Conservation (phyloP, 1,139 yeast genomes). For the Kazachstania sp. region DNA sequence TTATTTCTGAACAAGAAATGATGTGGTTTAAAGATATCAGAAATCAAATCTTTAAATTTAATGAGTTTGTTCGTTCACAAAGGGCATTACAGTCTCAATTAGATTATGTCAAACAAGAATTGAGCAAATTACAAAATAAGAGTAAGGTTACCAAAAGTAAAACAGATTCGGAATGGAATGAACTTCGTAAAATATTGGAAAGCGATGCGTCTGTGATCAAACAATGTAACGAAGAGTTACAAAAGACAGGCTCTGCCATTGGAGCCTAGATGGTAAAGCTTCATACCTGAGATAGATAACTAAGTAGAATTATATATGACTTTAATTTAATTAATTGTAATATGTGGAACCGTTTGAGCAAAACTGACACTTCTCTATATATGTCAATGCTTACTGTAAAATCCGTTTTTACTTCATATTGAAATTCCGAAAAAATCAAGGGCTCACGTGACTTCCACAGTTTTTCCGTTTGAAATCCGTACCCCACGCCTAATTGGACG, state of each 20-base stretch:
- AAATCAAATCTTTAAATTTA: slow-evolving; percentile 28
- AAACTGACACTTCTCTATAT: too few relatives aligned
- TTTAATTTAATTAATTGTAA: too few relatives aligned
- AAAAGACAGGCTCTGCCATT: slow-evolving; percentile 4
- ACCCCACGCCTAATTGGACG: too few relatives aligned
- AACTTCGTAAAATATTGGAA: slow-evolving; percentile 18
- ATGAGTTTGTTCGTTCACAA: slow-evolving; percentile 24
- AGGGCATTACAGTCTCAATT: slow-evolving; percentile 20
- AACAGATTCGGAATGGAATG: slow-evolving; percentile 17
- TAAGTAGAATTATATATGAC: too few relatives aligned
- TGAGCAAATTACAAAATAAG: slow-evolving; percentile 1
- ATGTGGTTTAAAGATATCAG: slow-evolving; percentile 40
- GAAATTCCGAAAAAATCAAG: too few relatives aligned
- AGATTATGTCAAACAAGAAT: slow-evolving; percentile 15
- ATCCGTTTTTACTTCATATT: too few relatives aligned
- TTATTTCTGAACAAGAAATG: slow-evolving; percentile 36
- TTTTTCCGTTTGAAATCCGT: too few relatives aligned
- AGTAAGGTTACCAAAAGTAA: slow-evolving; percentile 1
- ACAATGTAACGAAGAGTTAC: slow-evolving; percentile 18
- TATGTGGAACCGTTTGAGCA: too few relatives aligned
- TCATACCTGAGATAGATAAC: too few relatives aligned
- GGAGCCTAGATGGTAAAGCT: background rate
- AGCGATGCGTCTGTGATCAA: slow-evolving; percentile 20
- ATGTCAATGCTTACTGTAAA: too few relatives aligned
- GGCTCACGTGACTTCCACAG: too few relatives aligned